Evolutionary conservation across 805 yeast species (phyloP), one percentile per base, ranked within the genome.

Genomic region (Saturnispora bothae): DNA sequence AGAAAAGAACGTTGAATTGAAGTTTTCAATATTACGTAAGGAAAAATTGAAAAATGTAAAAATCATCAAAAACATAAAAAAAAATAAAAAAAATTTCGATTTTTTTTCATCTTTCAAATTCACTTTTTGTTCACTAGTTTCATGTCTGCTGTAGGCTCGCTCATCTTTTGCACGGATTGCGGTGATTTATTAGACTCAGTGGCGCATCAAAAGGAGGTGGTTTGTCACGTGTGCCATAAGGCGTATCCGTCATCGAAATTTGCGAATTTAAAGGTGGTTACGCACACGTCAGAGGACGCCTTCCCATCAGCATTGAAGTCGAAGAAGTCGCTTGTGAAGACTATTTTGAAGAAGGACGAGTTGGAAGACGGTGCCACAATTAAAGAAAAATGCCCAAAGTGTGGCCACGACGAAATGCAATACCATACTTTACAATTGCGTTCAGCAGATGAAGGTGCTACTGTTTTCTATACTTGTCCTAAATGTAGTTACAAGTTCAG

Each of bases 401-500:
- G 98, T 73, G 96, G 95, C 35, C 74, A 88, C 61, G 96, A 92
- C 55, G 96, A 92, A 61, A 94, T 94, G 98, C 88, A 79, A 57
- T 92, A 89, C 59, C 97, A 92, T 56, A 92, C 98, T 4, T 67
- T 92, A 49, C 99, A 92, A 63, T 71, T 92, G 51, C 78, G 99
- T 64, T 83, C 95, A 39, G 99, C 98, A 1, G 99, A 92, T 70
- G 99, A 92, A 71, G 99, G 98, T 71, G 95, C 98, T 21, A 92
- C 99, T 8, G 97, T 92, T 26, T 92, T 92, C 58, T 94, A 92
- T 64, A 89, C 98, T 1, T 92, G 98, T 67, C 80, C 95, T 1
- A 65, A 72, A 30, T 92, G 99, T 71, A 86, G 88, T 31, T 85
- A 89, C 70, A 77, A 84, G 53, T 88, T 83, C 68, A 80, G 96